Base-by-base conservation (phyloP, 495 filamentous ascomycete genomes). In the Hypoxylon trugodes region DNA sequence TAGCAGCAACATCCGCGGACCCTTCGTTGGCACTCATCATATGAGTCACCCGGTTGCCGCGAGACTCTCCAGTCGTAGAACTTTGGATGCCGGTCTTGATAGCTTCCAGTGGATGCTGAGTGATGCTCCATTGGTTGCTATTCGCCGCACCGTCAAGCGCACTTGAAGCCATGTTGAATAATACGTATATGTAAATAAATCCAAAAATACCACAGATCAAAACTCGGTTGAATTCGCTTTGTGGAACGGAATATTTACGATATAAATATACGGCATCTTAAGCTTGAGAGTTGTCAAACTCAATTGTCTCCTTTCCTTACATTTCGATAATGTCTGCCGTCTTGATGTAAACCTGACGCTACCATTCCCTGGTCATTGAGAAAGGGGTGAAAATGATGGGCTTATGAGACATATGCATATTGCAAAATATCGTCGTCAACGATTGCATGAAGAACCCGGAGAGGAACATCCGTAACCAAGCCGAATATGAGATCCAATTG, bases 1-100 rank as follows among this genome's bases (percentile, higher is more conserved):
- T 82, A 4, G 81, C 81, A 6, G 79, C 79, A 46, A 83, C 81
- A 56, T 84, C 79, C 22, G 80, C 82, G 1, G 84, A 82, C 2
- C 84, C 83, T 32, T 84, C 79, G 48, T 86, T 85, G 47, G 81
- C 77, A 43, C 74, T 76, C 73, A 77, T 67, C 71, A 75, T 73
- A 35, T 75, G 73, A 19, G 57, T 66, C 12, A 56, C 58, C 6
- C 71, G 71, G n/a, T 69, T 66, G 5, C 45, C 46, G 10, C 73
- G 71, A 6, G 42, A 47, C 37, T 75, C 71, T 6, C 67, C 71
- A 13, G 61, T 33, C 2, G 69, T 36, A 7, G 56, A 64, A 13
- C 61, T 60, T 15, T 57, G 67, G 15, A 75, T 73, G 21, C 61
- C 68, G 10, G 54, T 61, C 15, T 66, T 72, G 2, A 66, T 69